Percentiles rank a stretch among this genome's conserved stretches.
Conservation (phyloP, 2,329 filamentous ascomycete species). For the Lomentospora prolificans region DNA sequence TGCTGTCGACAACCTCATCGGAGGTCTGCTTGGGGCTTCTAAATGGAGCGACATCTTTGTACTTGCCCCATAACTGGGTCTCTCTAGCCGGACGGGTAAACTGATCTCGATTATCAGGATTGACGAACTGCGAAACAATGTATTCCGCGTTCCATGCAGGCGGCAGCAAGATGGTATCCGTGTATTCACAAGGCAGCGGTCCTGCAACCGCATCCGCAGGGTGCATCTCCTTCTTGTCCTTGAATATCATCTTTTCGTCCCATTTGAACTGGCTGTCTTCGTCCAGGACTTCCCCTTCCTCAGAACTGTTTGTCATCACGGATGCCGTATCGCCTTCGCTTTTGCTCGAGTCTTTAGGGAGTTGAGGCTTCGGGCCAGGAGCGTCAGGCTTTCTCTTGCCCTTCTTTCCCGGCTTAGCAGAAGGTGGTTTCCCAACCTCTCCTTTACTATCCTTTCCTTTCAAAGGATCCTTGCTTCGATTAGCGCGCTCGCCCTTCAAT, state of each 20-base stretch:
- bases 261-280: slow-evolving; percentile 26
- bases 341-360: background rate
- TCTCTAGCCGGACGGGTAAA: slow-evolving; percentile 32
- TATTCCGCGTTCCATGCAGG: slow-evolving; percentile 31
- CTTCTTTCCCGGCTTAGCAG: background rate
- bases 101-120: slow-evolving; percentile 30
- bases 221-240: slow-evolving; percentile 22
- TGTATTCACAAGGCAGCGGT: slow-evolving; percentile 31
- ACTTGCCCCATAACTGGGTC: slow-evolving; percentile 26
- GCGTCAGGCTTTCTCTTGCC: background rate
- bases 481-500: background rate
- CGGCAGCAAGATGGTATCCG: slow-evolving; percentile 35
- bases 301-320: slow-evolving; percentile 13
- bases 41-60: slow-evolving; percentile 36
- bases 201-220: slow-evolving; percentile 37
- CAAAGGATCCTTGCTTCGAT: background rate
- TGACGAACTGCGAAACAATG: slow-evolving; percentile 34
- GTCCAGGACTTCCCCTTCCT: slow-evolving; percentile 21
- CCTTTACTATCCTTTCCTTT: background rate
- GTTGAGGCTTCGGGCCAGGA: background rate
- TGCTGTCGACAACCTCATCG: slow-evolving; percentile 12
- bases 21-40: background rate
- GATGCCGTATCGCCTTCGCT: slow-evolving; percentile 9
- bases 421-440: background rate
- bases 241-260: slow-evolving; percentile 28